phyloP scores from a whole-genome alignment of 1,139 yeast genomes.

The Hyphopichia buzzinii region DNA sequence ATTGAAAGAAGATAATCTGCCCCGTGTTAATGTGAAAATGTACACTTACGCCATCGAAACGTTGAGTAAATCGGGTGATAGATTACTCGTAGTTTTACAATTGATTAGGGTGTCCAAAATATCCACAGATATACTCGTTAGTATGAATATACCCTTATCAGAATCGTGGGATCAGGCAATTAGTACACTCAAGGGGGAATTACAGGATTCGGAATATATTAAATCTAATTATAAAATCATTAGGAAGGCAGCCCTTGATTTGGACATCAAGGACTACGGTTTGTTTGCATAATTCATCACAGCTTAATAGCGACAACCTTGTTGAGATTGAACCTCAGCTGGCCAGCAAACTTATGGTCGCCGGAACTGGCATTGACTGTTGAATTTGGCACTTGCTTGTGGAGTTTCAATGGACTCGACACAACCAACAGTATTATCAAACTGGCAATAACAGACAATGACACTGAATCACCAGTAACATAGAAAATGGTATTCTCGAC shows the following conservation, averaged over 20 bases:
- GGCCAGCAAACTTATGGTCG: no score
- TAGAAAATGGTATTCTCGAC: conserved; percentile 17
- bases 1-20: not conserved
- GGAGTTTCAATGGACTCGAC: no score
- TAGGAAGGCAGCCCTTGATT: conserved; percentile 20
- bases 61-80: conserved; percentile 1
- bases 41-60: conserved; percentile 3
- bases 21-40: not conserved
- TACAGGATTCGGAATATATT: not conserved
- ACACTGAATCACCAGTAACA: conserved; percentile 17
- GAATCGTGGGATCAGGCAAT: conserved; percentile 21
- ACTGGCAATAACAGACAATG: conserved; percentile 6
- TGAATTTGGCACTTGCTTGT: no score
- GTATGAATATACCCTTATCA: conserved; percentile 53
- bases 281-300: conserved; percentile 37
- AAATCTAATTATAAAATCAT: conserved; percentile 18
- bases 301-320: no score
- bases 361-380: no score
- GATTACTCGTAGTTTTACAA: conserved; percentile 46
- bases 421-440: not conserved
- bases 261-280: conserved; percentile 41
- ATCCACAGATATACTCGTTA: conserved; percentile 61
- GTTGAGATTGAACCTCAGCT: no score
- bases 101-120: conserved; percentile 50
- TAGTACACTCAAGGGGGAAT: conserved; percentile 14